Conservation (phyloP, 2,329 filamentous ascomycete species). For the Juglanconis sp. region DNA sequence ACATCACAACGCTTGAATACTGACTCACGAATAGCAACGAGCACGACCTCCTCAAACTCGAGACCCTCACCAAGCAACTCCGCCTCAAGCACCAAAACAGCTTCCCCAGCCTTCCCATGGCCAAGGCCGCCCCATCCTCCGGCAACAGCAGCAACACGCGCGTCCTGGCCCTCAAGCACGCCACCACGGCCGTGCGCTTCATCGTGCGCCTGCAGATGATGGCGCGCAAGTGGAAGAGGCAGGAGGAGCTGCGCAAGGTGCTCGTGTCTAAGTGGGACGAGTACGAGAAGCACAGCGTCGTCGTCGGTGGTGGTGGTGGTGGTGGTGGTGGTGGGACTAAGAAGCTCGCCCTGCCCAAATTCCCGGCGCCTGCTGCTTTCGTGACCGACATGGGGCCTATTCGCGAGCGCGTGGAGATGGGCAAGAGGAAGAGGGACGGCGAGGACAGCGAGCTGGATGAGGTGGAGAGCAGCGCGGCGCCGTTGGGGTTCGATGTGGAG, state of each 20-base stretch:
- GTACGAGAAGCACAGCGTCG: neutral
- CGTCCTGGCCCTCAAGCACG: slow-evolving; percentile 37
- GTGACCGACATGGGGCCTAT: neutral
- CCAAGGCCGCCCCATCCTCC: slow-evolving; percentile 12
- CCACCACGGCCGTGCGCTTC: slow-evolving; percentile 49
- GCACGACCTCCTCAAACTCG: slow-evolving; percentile 81
- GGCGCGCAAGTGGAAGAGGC: slow-evolving; percentile 47
- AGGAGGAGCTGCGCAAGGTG: slow-evolving; percentile 47
- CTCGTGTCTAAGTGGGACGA: slow-evolving; percentile 47
- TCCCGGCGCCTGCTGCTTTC: neutral
- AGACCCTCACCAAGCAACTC: slow-evolving; percentile 69
- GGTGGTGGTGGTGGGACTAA: neutral
- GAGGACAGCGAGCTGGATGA: slow-evolving; percentile 1
- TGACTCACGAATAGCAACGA: slow-evolving; percentile 66
- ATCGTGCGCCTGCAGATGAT: slow-evolving; percentile 48
- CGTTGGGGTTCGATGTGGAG: slow-evolving; percentile 2
- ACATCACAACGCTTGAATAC: neutral
- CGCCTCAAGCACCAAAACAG: slow-evolving; percentile 30
- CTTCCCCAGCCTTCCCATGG: slow-evolving; percentile 27
- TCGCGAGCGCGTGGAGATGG: neutral
- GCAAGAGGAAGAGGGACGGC: neutral
- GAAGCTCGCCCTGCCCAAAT: neutral
- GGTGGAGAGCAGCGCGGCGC: slow-evolving; percentile 4
- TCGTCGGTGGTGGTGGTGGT: neutral
- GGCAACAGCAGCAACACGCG: slow-evolving; percentile 9